These are phyloP conservation scores for Epichloe sibirici DNA, from an alignment of 2,329 filamentous ascomycete species.

Conservation along the genomic window DNA sequence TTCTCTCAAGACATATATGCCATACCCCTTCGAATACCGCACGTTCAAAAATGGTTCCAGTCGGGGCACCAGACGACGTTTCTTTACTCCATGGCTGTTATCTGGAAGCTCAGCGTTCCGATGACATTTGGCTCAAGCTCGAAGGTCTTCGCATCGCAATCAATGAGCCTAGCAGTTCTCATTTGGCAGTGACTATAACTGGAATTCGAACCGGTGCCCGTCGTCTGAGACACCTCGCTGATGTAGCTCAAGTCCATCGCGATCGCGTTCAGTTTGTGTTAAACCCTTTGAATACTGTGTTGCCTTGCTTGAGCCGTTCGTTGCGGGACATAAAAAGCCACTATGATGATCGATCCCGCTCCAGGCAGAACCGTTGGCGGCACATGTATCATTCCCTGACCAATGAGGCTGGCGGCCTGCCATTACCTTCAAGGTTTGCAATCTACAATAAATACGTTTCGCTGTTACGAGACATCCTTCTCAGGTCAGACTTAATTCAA, in stretches of 20 bases:
- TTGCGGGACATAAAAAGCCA: slow-evolving; percentile 39
- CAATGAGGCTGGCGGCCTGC: slow-evolving; percentile 37
- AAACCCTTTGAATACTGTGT: slow-evolving; percentile 42
- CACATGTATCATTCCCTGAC: slow-evolving; percentile 46
- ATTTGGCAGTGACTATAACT: slow-evolving; percentile 34
- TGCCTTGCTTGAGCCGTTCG: slow-evolving; percentile 42
- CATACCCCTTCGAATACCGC: not conserved
- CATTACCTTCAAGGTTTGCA: slow-evolving; percentile 39
- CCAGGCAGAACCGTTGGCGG: slow-evolving; percentile 40
- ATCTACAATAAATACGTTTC: slow-evolving; percentile 44
- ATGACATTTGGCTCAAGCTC: slow-evolving; percentile 33
- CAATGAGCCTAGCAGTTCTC: slow-evolving; percentile 29
- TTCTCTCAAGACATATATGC: not conserved
- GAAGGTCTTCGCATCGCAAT: slow-evolving; percentile 36
- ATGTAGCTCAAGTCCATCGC: slow-evolving; percentile 39
- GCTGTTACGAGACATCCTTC: slow-evolving; percentile 37
- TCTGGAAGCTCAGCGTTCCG: slow-evolving; percentile 40
- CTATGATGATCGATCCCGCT: slow-evolving; percentile 37
- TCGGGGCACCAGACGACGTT: slow-evolving; percentile 16
- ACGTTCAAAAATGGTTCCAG: slow-evolving; percentile 15
- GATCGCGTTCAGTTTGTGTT: slow-evolving; percentile 37
- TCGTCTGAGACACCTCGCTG: slow-evolving; percentile 41
- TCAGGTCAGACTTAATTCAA: slow-evolving; percentile 25
- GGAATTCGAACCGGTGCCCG: slow-evolving; percentile 32
- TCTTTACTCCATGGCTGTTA: slow-evolving; percentile 40